Percentiles rank a stretch among this genome's conserved stretches.
Conservation (phyloP, 2,329 filamentous ascomycete genomes). For the Exophiala aquamarina region DNA sequence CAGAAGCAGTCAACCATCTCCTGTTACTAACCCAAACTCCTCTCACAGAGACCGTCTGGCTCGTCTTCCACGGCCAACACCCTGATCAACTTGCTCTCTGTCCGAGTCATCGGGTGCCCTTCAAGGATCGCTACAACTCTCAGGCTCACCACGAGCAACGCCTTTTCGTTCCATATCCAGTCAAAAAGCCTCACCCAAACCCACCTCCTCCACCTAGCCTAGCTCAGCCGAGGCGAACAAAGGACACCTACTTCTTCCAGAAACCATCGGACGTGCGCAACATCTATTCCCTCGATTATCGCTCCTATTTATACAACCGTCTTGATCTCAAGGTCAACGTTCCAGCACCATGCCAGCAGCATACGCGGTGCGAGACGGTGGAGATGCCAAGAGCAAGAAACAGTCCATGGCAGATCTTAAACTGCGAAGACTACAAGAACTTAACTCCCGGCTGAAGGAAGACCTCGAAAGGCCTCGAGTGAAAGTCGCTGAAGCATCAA, state of each 20-base stretch:
- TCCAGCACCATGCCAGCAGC: slow-evolving; percentile 55
- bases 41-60: slow-evolving; percentile 13
- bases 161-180: not conserved
- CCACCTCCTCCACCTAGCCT: no score
- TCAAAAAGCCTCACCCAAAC: not conserved
- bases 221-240: no score
- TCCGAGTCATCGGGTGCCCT: slow-evolving; percentile 4
- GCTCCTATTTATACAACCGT: slow-evolving; percentile 17
- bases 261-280: not conserved
- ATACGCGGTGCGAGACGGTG: slow-evolving; percentile 66
- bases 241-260: no score
- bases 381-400: slow-evolving; percentile 81
- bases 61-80: slow-evolving; percentile 13
- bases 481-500: slow-evolving; percentile 89
- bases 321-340: slow-evolving; percentile 16
- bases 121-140: slow-evolving; percentile 1
- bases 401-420: slow-evolving; percentile 99
- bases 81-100: slow-evolving; percentile 13
- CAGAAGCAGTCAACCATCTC: not conserved
- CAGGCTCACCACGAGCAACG: not conserved
- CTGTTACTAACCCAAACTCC: slow-evolving; percentile 15
- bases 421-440: slow-evolving; percentile 89
- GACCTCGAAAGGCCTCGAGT: slow-evolving; percentile 94
- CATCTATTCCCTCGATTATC: slow-evolving; percentile 15
- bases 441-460: slow-evolving; percentile 93